Base-by-base conservation (phyloP, 1,284 basidiomycete species). In the Ceratobasidium sp. region DNA sequence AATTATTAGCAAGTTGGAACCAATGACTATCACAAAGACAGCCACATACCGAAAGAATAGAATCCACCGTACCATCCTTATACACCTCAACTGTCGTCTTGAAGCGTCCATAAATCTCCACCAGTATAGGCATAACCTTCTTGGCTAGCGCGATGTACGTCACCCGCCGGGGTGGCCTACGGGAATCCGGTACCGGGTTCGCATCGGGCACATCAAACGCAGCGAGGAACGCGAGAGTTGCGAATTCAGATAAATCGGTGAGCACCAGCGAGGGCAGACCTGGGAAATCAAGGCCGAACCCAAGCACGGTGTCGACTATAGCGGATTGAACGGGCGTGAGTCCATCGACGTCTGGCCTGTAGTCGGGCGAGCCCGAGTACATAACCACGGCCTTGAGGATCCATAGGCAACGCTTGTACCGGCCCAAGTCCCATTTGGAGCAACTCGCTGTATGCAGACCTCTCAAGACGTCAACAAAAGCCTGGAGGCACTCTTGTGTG, bases 61-160 rank as follows among this genome's bases (percentile, higher is more conserved):
- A 85, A 79, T 97, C 94, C 32, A 98, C 80, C 0, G 95, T 95
- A 3, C 93, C 95, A 78, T 94, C 90, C 14, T 85, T 82, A 79
- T 94, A 98, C 11, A 98, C 86, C 47, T 86, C 86, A 2, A 79
- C 76, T n/a, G 81, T 83, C 49, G 83, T 84, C 79, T 87, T 90
- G 83, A 90, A 92, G 52, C 80, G 83, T 72, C 89, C 82, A 83
- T 87, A 92, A 50, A 95, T 81, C 13, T 92, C 88, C 0, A 93
- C 89, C 2, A 96, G 84, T 78, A 87, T 85, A 0, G 94, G 93
- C 90, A 97, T 94, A n/a, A 87, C 86, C 78, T 88, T 91, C 81
- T 98, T 98, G 11, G 90, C 87, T 46, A 98, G 80, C 0, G 90
- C 95, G 58, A 98, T 91, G 79, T 96, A 98, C 0, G 94, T 95